Evolutionary conservation across 2,329 filamentous ascomycete species (phyloP), one percentile per base, ranked within the genome.

Genomic region (Cercospora sojina): DNA sequence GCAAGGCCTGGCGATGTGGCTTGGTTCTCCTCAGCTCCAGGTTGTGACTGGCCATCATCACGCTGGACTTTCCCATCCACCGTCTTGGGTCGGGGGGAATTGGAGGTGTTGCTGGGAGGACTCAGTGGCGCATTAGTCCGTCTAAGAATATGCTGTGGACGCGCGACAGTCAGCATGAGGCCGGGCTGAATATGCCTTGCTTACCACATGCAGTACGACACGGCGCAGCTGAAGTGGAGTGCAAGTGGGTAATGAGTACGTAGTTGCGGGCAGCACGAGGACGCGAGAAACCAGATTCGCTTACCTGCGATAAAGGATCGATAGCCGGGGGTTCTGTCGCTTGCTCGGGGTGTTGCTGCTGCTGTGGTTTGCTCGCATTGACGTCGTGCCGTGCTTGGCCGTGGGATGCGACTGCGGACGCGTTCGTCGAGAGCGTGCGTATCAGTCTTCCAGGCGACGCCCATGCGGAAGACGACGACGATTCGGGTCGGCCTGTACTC

Each of bases 261-360:
- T 38, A 58, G 47, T 64, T 31, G 57, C 31, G 32, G 20, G 35
- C n/a, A 23, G 32, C 57, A 60, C 51, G 51, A 55, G 59, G 43
- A 27, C 29, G 25, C 32, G 27, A 23, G n/a, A 29, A 35, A 67
- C 64, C 29, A 41, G 53, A 29, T 18, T 51, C 67, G 79, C 83
- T 71, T 83, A 90, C 88, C 79, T 90, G 87, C 60, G 88, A 90
- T 70, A 90, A 80, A 64, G 88, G 88, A 77, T 91, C 88, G 68
- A 90, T 88, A 27, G 82, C 82, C 61, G 84, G 81, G 20, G 74
- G 61, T 83, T 81, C 29, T 73, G 70, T 29, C 16, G 27, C 59
- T 61, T 56, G 51, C 29, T 43, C 59, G 18, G 16, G 12, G 7
- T 62, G 59, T 47, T 62, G 74, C 25, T 75, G 56, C 58, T 64